Evolutionary conservation across 768 basidiomycete species (phyloP).

Genomic region (Rhizopogon rudus): DNA sequence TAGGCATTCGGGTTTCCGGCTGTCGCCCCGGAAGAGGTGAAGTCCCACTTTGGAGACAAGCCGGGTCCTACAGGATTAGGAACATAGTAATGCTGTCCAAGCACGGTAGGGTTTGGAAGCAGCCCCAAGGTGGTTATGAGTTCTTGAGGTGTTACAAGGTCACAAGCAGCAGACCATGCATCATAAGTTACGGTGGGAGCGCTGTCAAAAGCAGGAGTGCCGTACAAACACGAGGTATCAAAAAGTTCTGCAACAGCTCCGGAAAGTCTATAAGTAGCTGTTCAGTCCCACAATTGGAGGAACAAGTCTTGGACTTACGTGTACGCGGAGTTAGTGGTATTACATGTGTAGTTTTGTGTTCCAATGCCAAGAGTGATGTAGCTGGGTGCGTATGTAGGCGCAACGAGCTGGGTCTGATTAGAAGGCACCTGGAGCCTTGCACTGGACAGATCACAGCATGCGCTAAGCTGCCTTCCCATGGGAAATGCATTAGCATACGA

Average conservation of each 20-base stretch:
- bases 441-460: slow-evolving; percentile 17
- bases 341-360: slow-evolving; percentile 54
- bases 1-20: slow-evolving; percentile 40
- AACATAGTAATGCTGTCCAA: slow-evolving; percentile 57
- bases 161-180: slow-evolving; percentile 21
- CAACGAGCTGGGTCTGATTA: slow-evolving; percentile 28
- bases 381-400: slow-evolving; percentile 29
- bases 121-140: slow-evolving; percentile 11
- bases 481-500: neutral
- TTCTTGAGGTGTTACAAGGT: slow-evolving; percentile 11
- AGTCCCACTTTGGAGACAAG: slow-evolving; percentile 52
- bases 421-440: slow-evolving; percentile 21
- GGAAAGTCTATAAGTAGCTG: slow-evolving; percentile 28
- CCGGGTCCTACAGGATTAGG: slow-evolving; percentile 38
- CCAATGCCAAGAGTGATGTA: slow-evolving; percentile 46
- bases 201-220: slow-evolving; percentile 20
- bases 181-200: slow-evolving; percentile 29
- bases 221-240: slow-evolving; percentile 47
- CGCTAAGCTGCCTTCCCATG: neutral
- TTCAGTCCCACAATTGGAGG: neutral
- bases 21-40: slow-evolving; percentile 36
- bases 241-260: slow-evolving; percentile 51
- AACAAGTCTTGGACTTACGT: slow-evolving; percentile 30
- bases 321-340: slow-evolving; percentile 34
- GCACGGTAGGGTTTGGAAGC: slow-evolving; percentile 15